phyloP scores from a whole-genome alignment of 768 basidiomycete species.

The Suillus subluteus region DNA sequence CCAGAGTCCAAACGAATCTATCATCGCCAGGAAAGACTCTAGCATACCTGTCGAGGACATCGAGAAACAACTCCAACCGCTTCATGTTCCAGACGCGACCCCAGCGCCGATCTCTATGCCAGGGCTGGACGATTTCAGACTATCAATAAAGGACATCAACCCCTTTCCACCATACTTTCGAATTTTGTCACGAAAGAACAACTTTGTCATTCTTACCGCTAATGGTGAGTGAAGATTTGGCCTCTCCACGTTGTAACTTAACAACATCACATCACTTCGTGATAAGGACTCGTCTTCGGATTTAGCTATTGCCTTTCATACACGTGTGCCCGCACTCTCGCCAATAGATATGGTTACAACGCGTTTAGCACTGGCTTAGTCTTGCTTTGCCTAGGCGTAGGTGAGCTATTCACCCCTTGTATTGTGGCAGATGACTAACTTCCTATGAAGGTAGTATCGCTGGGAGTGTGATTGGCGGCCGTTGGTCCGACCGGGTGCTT shows the following conservation, averaged over 20 bases:
- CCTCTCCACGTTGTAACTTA: not conserved
- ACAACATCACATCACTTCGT: conserved; percentile 15
- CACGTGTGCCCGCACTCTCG: conserved; percentile 73
- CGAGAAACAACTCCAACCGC: conserved; percentile 20
- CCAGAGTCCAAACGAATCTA: conserved; percentile 25
- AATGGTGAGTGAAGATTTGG: conserved; percentile 22
- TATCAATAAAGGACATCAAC: conserved; percentile 73
- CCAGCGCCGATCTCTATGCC: conserved; percentile 17
- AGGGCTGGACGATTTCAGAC: conserved; percentile 42
- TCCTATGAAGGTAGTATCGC: conserved; percentile 45
- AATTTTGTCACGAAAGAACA: conserved; percentile 66
- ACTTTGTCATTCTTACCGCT: conserved; percentile 58
- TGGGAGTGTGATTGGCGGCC: conserved; percentile 60
- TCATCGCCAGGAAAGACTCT: conserved; percentile 14
- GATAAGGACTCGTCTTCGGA: conserved; percentile 67
- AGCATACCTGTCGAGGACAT: not conserved
- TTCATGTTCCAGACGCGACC: conserved; percentile 30
- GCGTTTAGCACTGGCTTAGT: conserved; percentile 76
- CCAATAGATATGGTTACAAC: conserved; percentile 61
- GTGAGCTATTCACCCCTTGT: conserved; percentile 36
- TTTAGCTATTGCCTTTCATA: conserved; percentile 74
- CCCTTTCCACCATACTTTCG: conserved; percentile 64
- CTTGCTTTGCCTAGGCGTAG: conserved; percentile 73
- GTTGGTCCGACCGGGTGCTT: conserved; percentile 57
- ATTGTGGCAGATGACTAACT: not conserved